Percentiles rank a stretch among this genome's conserved stretches.
These are phyloP conservation scores for Aspergillus vadensis DNA, from an alignment of 2,329 filamentous ascomycete species.

Conservation along the genomic window DNA sequence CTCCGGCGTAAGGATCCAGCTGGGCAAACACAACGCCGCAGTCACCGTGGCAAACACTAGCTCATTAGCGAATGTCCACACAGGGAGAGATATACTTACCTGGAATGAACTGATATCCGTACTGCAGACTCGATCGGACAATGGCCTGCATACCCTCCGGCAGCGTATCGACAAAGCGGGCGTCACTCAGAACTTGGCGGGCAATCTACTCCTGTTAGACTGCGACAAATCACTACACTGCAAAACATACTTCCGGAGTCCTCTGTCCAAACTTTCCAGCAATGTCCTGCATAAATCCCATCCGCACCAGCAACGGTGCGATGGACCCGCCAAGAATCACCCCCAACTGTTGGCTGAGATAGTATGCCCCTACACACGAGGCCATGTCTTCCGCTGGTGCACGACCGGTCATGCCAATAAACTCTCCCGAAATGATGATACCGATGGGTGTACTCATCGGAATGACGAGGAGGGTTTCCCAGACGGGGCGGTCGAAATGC, in stretches of 20 bases:
- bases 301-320: neutral
- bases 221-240: neutral
- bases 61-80: neutral
- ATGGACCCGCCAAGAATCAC: conserved; percentile 2
- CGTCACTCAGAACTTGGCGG: conserved; percentile 1
- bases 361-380: conserved; percentile 6
- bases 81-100: neutral
- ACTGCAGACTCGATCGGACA: neutral
- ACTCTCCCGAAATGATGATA: conserved; percentile 2
- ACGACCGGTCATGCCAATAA: conserved; percentile 5
- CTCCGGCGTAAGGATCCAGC: neutral
- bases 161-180: neutral
- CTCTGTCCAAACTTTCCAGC: neutral
- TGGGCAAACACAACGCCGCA: neutral
- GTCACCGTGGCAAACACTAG: neutral
- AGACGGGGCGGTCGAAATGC: neutral
- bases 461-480: conserved; percentile 6
- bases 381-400: neutral
- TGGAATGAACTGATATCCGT: conserved; percentile 1
- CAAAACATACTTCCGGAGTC: neutral
- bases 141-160: neutral
- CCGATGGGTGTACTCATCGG: conserved; percentile 5
- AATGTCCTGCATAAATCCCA: conserved; percentile 4
- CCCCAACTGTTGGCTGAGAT: conserved; percentile 9
- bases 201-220: neutral